phyloP scores from a whole-genome alignment of 495 filamentous ascomycete species.

The Eremomyces bilateralis region DNA sequence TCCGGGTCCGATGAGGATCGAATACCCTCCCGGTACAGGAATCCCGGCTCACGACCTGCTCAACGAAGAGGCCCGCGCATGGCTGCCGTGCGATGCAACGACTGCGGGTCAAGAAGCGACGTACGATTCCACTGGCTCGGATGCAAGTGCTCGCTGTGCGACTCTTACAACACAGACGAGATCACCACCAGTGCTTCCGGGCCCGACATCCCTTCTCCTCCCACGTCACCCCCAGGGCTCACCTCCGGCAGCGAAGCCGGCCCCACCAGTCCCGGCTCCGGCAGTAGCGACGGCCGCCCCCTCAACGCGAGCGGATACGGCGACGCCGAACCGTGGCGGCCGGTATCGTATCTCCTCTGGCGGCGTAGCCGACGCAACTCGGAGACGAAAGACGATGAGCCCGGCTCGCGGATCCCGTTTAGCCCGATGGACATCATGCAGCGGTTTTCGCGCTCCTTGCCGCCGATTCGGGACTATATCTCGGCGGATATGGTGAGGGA shows the following conservation, averaged over 20 bases:
- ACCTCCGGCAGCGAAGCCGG: constrained; percentile 1
- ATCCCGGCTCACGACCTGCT: no score
- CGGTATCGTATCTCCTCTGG: background rate
- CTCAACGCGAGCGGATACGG: background rate
- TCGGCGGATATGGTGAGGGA: background rate
- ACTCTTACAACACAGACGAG: constrained; percentile 24
- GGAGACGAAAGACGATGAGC: background rate
- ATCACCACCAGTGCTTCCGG: constrained; percentile 13
- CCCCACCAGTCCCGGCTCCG: background rate
- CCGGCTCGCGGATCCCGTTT: background rate
- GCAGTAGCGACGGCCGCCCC: background rate
- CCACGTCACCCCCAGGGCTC: constrained; percentile 4
- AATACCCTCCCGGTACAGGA: no score
- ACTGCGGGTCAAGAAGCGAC: constrained; percentile 69
- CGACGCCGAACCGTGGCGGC: background rate
- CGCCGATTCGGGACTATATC: background rate
- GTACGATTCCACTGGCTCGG: constrained; percentile 90
- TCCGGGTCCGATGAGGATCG: constrained; percentile 11
- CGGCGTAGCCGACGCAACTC: background rate
- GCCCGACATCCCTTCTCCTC: constrained; percentile 7
- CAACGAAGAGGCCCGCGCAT: constrained; percentile 55
- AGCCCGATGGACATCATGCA: background rate
- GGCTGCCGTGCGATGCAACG: constrained; percentile 77
- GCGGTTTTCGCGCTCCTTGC: background rate
- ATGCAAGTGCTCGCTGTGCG: constrained; percentile 59